Evolutionary conservation across 116 monocot genomes (phyloP).

Genomic region (Trichopus zeylanicus): DNA sequence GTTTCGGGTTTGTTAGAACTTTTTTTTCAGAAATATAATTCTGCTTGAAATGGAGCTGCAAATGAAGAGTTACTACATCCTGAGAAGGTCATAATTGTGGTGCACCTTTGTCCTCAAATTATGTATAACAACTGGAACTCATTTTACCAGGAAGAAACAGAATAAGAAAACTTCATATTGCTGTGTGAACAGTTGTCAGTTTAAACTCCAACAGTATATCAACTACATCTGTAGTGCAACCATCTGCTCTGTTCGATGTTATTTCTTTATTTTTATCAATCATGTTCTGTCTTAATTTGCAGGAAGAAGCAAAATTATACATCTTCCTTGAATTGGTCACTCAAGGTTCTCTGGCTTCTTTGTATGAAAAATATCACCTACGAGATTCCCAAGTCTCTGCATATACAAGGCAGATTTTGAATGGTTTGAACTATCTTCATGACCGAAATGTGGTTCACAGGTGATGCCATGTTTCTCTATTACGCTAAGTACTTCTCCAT

Average conservation of each 20-base stretch:
- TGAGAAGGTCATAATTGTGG: no score
- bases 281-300: slow-evolving; percentile 13
- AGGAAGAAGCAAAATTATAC: slow-evolving; percentile 77
- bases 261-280: background rate
- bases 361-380: slow-evolving; percentile 73
- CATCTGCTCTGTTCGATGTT: background rate
- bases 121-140: no score
- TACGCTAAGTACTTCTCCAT: no score
- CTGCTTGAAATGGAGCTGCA: no score
- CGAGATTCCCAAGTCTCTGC: slow-evolving; percentile 73
- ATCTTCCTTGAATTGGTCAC: slow-evolving; percentile 96
- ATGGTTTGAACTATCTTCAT: slow-evolving; percentile 90
- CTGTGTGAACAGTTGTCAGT: no score
- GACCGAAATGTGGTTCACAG: slow-evolving; percentile 84
- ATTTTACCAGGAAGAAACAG: no score
- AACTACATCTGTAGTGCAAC: background rate
- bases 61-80: no score
- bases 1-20: no score
- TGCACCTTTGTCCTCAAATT: no score
- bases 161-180: no score
- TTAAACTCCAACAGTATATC: no score
- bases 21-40: no score
- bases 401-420: slow-evolving; percentile 87
- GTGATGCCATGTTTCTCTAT: slow-evolving; percentile 19
- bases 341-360: slow-evolving; percentile 79